Conservation (phyloP, 495 filamentous ascomycete species). For the Penicillium diatomitis region DNA sequence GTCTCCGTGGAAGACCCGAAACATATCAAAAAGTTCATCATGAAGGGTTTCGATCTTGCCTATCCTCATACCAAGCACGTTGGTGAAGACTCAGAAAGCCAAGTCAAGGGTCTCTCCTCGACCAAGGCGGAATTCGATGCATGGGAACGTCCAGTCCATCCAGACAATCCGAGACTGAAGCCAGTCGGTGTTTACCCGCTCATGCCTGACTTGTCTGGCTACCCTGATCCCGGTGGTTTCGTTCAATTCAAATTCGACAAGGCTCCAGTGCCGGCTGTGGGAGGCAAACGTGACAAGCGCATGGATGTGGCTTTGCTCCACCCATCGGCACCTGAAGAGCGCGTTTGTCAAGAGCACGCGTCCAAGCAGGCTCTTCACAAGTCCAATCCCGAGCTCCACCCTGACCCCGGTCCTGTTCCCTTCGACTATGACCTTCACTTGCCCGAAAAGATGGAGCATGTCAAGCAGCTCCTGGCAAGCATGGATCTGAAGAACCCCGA, state of each 20-base stretch:
- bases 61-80: conserved; percentile 55
- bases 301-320: conserved; percentile 73
- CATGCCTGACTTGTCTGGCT: conserved; percentile 77
- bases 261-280: conserved; percentile 56
- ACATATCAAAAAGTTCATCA: conserved; percentile 69
- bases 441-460: conserved; percentile 44
- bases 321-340: conserved; percentile 46
- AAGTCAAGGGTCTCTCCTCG: conserved; percentile 45
- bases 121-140: conserved; percentile 54
- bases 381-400: conserved; percentile 49
- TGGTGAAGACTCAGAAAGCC: conserved; percentile 40
- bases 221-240: conserved; percentile 80
- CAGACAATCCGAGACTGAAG: conserved; percentile 67
- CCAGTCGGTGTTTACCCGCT: conserved; percentile 73
- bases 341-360: conserved; percentile 37
- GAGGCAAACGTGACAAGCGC: conserved; percentile 61
- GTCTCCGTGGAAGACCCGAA: conserved; percentile 64
- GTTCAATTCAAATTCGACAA: conserved; percentile 82
- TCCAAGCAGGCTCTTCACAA: conserved; percentile 51
- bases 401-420: conserved; percentile 48
- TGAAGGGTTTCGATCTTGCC: conserved; percentile 80
- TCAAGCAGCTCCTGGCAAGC: conserved; percentile 58
- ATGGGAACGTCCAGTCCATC: conserved; percentile 69
- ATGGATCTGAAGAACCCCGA: conserved; percentile 63
- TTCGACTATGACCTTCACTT: conserved; percentile 81